Conservation (phyloP, 257 asterid genomes). For the Ajuga chamaepitys region DNA sequence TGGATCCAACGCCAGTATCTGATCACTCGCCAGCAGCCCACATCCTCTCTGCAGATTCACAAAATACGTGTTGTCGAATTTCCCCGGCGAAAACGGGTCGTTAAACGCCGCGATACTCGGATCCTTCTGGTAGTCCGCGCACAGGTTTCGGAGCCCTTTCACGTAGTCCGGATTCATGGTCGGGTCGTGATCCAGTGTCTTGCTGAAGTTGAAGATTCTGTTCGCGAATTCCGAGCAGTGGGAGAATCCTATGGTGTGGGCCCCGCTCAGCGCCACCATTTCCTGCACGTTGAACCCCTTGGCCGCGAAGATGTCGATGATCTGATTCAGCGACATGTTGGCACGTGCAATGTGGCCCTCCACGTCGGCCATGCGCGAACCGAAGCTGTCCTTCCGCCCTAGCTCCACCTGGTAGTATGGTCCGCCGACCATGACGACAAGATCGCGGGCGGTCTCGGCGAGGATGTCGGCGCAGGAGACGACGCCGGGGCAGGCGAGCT, state of each 20-base stretch:
- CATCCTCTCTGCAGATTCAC: slow-evolving; percentile 45
- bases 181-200: slow-evolving; percentile 36
- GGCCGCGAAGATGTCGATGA: slow-evolving; percentile 36
- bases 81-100: slow-evolving; percentile 80
- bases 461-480: slow-evolving; percentile 85
- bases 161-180: slow-evolving; percentile 51
- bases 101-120: slow-evolving; percentile 51
- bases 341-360: slow-evolving; percentile 71
- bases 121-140: slow-evolving; percentile 37
- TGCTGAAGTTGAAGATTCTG: slow-evolving; percentile 45
- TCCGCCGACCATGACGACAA: slow-evolving; percentile 72
- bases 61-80: slow-evolving; percentile 66
- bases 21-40: slow-evolving; percentile 60
- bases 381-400: slow-evolving; percentile 57
- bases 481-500: slow-evolving; percentile 68
- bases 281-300: slow-evolving; percentile 46
- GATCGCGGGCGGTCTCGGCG: slow-evolving; percentile 65
- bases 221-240: slow-evolving; percentile 64
- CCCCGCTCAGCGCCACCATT: slow-evolving; percentile 73
- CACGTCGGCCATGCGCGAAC: slow-evolving; percentile 40
- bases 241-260: slow-evolving; percentile 82
- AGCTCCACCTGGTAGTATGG: slow-evolving; percentile 52
- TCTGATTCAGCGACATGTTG: slow-evolving; percentile 42
- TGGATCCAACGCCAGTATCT: slow-evolving; percentile 40
- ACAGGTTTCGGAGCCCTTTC: slow-evolving; percentile 33